Base-by-base conservation (phyloP, 768 basidiomycete genomes). In the Lentinula lateritia region DNA sequence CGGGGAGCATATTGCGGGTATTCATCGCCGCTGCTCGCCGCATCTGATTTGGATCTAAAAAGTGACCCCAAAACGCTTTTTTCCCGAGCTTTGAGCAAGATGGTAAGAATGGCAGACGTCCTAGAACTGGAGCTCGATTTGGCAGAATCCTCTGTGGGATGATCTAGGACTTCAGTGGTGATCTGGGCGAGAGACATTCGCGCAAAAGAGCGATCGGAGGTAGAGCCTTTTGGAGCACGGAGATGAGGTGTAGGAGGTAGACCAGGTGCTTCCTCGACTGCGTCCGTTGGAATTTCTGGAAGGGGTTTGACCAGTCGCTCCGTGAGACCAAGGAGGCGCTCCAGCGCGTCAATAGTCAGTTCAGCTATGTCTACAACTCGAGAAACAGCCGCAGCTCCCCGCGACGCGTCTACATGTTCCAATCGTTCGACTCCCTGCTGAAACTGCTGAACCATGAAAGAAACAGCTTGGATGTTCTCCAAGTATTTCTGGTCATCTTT, bases 1-100 rank as follows among this genome's bases (percentile, higher is more conserved):
- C 72, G 72, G 2, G 66, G 66, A 12, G 68, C 50, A 50, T 70
- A 70, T 3, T 61, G 62, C 16, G 43, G 58, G 9, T 8, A 36
- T 18, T 23, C 7, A 23, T 62, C 18, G 65, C 66, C 43, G 64
- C 68, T 1, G 42, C 20, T 10, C 46, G 20, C 52, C n/a, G 20
- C n/a, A 15, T 41, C 23, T 12, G 23, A 23, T 20, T 56, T 56
- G 28, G 15, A 10, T 43, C 42, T 41, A 16, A 56, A 43, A 9
- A 56, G 41, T n/a, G 55, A 56, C 36, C 55, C 55, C 15, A 56
- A 16, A 0, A 23, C 41, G 8, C 50, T 52, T 13, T 45, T 56
- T 4, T 56, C 20, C 8, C 55, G 23, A 9, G 55, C 55, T 56
- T 56, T 56, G 5, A 45, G 38, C 18, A 56, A 20, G 2, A 56